These are phyloP conservation scores for Ceriops tagal DNA, from an alignment of 345 rosid species.

Conservation along the genomic window DNA sequence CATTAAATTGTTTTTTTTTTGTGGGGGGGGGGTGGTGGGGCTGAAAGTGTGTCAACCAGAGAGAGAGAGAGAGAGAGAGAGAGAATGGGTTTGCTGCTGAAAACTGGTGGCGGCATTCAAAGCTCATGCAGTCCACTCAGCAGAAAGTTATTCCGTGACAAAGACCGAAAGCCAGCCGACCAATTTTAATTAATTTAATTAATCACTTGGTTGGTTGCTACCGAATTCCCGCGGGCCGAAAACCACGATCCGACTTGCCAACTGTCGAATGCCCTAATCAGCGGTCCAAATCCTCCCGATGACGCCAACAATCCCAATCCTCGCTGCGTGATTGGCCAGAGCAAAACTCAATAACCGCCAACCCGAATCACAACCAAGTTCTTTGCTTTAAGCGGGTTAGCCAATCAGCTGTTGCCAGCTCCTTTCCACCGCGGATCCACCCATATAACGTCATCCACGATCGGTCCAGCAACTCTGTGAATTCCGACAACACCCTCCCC, in stretches of 20 bases:
- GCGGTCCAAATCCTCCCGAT: slow-evolving; percentile 10
- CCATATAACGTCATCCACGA: not conserved
- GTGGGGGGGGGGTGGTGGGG: no score
- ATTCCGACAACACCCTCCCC: not conserved
- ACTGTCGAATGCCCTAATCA: not conserved
- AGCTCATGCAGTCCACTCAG: no score
- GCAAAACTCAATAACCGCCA: not conserved
- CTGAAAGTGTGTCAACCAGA: no score
- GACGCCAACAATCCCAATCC: slow-evolving; percentile 14
- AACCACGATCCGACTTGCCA: not conserved
- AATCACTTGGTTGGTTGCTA: not conserved
- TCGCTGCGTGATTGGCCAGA: slow-evolving; percentile 17
- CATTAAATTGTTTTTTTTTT: no score
- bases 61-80: no score
- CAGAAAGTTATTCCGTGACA: no score
- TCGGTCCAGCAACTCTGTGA: no score
- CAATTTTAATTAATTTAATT: no score
- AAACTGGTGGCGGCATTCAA: no score
- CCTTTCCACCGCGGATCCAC: not conserved
- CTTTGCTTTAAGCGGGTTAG: no score
- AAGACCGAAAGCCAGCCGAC: no score
- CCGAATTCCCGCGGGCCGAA: not conserved
- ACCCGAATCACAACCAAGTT: not conserved
- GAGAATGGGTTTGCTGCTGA: no score
- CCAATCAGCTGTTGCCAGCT: slow-evolving; percentile 1